Base-by-base conservation (phyloP, 768 basidiomycete genomes). In the Russula compacta region DNA sequence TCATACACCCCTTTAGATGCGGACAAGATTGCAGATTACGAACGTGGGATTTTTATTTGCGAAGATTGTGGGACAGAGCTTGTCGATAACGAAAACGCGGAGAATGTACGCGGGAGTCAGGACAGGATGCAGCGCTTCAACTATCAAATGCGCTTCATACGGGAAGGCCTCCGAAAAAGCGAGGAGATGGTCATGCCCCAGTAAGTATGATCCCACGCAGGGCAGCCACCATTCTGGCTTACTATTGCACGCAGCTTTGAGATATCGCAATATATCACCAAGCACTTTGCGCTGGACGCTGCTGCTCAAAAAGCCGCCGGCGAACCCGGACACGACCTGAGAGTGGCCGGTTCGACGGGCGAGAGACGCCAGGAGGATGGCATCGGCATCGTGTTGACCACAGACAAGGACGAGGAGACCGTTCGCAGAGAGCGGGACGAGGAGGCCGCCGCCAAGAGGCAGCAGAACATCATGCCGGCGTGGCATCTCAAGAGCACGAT, bases 401-500 rank as follows among this genome's bases (percentile, higher is more conserved):
- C 87, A 72, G 93, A 97, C 73, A 92, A 94, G 69, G 90, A 90
- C 69, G 87, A 90, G 73, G 83, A 83, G 66, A 86, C 83, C 17
- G 79, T 83, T 64, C 81, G 82, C 61, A 75, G 78, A 68, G 88
- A 92, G 71, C 78, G 89, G 56, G 89, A 90, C 66, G 83, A 82
- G 21, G 84, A 94, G 71, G 88, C 89, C 1, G 89, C 89, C 59
- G 82, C 86, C 57, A 94, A 94, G 73, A 75, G 92, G 60, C 83
- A 87, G 70, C 94, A 98, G 75, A 98, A 98, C 70, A 83, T 85
- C 0, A 76, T 99, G 48, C 97, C 97, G 1, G 79, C 88, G 12
- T 99, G 97, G 97, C 92, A 97, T 76, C 80, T 94, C 67, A 89
- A 92, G 73, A 95, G 92, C 70, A 99, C 97, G 3, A 92, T 99